Conservation (phyloP, 2,329 filamentous ascomycete species). For the Orbilia javanica region DNA sequence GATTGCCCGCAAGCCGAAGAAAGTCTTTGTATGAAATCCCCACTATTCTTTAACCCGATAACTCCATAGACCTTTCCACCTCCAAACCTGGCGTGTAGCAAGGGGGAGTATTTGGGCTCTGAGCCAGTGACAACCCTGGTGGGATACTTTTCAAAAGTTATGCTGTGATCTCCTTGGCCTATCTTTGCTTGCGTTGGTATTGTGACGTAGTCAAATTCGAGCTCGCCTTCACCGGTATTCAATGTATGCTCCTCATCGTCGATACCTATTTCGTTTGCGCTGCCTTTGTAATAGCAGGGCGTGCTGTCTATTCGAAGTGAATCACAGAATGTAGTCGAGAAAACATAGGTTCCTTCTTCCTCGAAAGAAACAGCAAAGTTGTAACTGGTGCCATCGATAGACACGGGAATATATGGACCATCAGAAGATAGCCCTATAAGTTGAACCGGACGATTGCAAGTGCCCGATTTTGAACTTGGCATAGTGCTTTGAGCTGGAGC, state of each 20-base stretch:
- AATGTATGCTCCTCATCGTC: slow-evolving; percentile 1
- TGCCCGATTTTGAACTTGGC: neutral
- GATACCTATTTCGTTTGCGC: neutral
- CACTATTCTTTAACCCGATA: slow-evolving; percentile 24
- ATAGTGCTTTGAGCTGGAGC: slow-evolving; percentile 20
- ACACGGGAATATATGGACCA: slow-evolving; percentile 39
- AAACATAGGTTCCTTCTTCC: slow-evolving; percentile 36
- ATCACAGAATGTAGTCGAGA: slow-evolving; percentile 29
- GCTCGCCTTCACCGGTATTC: neutral
- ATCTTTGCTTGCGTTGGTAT: neutral
- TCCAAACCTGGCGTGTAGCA: neutral
- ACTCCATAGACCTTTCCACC: slow-evolving; percentile 27
- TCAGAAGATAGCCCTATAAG: slow-evolving; percentile 10
- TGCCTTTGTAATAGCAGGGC: neutral
- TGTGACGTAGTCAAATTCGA: slow-evolving; percentile 9
- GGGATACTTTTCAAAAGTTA: slow-evolving; percentile 21
- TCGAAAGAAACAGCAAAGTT: slow-evolving; percentile 35
- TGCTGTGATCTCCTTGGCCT: neutral
- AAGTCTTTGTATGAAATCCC: slow-evolving; percentile 23
- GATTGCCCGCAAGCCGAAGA: slow-evolving; percentile 14
- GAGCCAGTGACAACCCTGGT: neutral
- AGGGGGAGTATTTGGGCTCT: neutral
- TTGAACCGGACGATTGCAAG: slow-evolving; percentile 17
- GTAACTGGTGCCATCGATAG: neutral
- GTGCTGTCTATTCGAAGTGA: neutral